These are phyloP conservation scores for Tripterygium wilfordii DNA, from an alignment of 177 flowering plant genomes.

Conservation along the genomic window DNA sequence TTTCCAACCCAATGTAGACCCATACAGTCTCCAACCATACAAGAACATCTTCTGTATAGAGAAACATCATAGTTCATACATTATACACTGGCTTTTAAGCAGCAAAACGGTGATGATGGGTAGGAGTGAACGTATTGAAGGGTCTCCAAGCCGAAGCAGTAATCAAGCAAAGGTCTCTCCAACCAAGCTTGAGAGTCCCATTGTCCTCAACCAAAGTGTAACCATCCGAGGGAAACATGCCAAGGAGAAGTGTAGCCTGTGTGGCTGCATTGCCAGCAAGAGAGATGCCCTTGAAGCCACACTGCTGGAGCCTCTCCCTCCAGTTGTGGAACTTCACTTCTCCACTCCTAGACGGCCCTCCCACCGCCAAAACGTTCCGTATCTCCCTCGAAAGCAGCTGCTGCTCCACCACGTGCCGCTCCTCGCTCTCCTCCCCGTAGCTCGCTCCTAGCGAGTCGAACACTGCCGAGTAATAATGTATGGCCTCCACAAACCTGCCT, in stretches of 20 bases:
- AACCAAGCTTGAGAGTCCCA: conserved; percentile 88
- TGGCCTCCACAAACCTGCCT: conserved; percentile 92
- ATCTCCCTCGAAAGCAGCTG: conserved; percentile 83
- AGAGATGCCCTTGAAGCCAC: conserved; percentile 77
- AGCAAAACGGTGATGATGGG: background rate
- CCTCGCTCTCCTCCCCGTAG: conserved; percentile 94
- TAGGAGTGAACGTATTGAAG: conserved; percentile 3
- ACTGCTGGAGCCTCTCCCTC: conserved; percentile 81
- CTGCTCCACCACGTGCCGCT: conserved; percentile 92
- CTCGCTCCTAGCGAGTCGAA: conserved; percentile 94
- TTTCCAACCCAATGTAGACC: too few species aligned
- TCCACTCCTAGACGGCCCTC: conserved; percentile 67
- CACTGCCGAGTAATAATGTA: conserved; percentile 96
- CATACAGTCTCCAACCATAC: too few species aligned
- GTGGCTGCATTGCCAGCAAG: conserved; percentile 89
- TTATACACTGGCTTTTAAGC: background rate
- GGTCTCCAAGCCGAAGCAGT: conserved; percentile 99
- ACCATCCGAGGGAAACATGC: conserved; percentile 94
- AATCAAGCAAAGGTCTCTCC: conserved; percentile 94
- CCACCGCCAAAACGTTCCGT: conserved; percentile 66
- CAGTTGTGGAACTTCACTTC: conserved; percentile 76
- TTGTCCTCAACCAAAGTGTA: conserved; percentile 93
- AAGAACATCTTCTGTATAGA: too few species aligned
- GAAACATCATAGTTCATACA: too few species aligned
- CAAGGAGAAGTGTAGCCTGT: conserved; percentile 79